Conservation (phyloP, 495 filamentous ascomycete species). For the Mytilinidion resinicola region DNA sequence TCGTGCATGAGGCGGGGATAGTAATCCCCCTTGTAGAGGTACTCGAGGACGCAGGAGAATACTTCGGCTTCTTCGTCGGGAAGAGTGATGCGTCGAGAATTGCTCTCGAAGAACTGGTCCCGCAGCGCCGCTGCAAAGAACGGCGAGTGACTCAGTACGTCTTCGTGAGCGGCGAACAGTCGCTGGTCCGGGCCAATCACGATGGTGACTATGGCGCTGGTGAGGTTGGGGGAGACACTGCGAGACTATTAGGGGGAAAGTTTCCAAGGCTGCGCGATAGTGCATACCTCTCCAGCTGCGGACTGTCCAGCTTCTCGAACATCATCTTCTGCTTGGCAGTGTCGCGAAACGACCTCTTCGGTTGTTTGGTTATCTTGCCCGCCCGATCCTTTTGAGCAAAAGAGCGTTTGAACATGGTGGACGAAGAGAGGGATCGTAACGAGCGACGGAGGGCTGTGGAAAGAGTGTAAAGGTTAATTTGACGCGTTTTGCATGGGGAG, state of each 20-base stretch:
- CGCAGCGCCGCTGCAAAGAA: slow-evolving; percentile 62
- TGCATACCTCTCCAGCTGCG: slow-evolving; percentile 46
- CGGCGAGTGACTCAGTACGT: slow-evolving; percentile 68
- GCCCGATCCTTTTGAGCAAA: slow-evolving; percentile 69
- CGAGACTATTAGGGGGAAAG: not conserved
- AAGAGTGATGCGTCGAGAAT: slow-evolving; percentile 66
- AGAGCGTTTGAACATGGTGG: slow-evolving; percentile 77
- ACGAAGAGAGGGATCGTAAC: slow-evolving; percentile 36
- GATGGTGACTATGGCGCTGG: slow-evolving; percentile 77
- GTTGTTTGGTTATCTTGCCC: slow-evolving; percentile 67
- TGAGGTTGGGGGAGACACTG: slow-evolving; percentile 49
- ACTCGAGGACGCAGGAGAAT: slow-evolving; percentile 85
- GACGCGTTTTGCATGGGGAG: slow-evolving; percentile 31
- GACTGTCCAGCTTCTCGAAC: slow-evolving; percentile 56
- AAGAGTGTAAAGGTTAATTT: slow-evolving; percentile 30
- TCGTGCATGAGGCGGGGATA: slow-evolving; percentile 49
- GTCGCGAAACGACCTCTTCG: slow-evolving; percentile 68
- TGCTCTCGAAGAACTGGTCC: slow-evolving; percentile 56
- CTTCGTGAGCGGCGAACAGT: slow-evolving; percentile 86
- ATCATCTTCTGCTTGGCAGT: slow-evolving; percentile 63
- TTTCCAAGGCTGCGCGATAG: not conserved
- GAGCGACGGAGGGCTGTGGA: slow-evolving; percentile 28
- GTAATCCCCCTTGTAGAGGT: slow-evolving; percentile 92
- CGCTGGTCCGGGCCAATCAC: slow-evolving; percentile 73
- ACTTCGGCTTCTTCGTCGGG: slow-evolving; percentile 83